Conservation (phyloP, 305 asterid genomes). For the Fraxinus nigra region DNA sequence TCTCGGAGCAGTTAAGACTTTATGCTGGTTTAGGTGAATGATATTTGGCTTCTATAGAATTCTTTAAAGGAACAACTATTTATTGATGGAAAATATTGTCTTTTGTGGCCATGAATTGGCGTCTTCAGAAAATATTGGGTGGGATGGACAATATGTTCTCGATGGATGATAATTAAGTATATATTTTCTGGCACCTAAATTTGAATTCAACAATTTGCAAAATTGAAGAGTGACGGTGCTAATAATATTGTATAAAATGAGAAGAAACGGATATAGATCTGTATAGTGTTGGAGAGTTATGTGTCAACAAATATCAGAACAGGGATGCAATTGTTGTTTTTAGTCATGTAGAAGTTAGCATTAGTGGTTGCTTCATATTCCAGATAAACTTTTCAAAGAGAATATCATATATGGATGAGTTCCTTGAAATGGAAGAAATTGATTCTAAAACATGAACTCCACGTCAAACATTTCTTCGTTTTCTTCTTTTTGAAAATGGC, state of each 20-base stretch:
- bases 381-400: background rate
- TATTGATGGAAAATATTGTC: background rate
- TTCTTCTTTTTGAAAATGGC: background rate
- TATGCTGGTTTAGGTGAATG: constrained; percentile 4
- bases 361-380: background rate
- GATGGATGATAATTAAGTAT: background rate
- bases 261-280: background rate
- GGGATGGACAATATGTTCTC: background rate
- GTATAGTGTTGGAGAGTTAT: background rate
- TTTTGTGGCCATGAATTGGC: background rate
- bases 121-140: background rate
- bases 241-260: background rate
- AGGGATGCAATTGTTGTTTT: background rate
- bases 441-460: background rate
- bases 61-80: background rate
- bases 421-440: background rate
- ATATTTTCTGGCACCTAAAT: background rate
- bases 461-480: background rate
- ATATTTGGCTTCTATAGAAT: background rate
- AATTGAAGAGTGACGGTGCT: background rate
- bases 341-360: background rate
- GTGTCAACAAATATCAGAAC: background rate
- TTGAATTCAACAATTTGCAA: background rate
- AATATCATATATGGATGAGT: background rate
- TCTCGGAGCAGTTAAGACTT: background rate